Conservation (phyloP, 352 stramenopile genomes). For the Phytophthora europaea region DNA sequence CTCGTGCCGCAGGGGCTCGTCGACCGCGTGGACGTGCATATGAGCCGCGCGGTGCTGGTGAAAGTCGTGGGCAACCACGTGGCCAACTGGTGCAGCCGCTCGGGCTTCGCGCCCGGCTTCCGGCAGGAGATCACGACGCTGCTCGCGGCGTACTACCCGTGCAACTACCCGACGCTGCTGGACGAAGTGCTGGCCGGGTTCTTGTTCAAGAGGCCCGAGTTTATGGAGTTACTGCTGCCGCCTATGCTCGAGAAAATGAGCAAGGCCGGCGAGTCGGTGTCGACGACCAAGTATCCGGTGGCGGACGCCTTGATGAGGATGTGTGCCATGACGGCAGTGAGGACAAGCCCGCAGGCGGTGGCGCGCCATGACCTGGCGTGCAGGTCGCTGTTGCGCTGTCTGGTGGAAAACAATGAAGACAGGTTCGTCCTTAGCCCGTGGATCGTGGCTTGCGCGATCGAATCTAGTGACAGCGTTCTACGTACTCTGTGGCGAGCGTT, state of each 20-base stretch:
- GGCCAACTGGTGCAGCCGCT: constrained; percentile 72
- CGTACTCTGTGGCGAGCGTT: constrained; percentile 57
- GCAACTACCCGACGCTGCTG: constrained; percentile 81
- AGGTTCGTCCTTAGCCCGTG: constrained; percentile 81
- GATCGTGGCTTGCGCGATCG: constrained; percentile 69
- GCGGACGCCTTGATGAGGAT: constrained; percentile 67
- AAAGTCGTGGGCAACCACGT: constrained; percentile 75
- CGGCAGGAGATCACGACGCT: constrained; percentile 74
- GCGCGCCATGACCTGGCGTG: constrained; percentile 73
- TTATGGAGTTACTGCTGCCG: constrained; percentile 69
- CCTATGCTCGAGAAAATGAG: constrained; percentile 80
- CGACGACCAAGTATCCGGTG: constrained; percentile 71
- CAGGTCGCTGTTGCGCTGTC: constrained; percentile 73
- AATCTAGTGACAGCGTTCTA: constrained; percentile 68
- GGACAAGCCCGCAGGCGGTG: constrained; percentile 22
- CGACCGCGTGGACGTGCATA: constrained; percentile 78
- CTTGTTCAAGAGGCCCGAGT: constrained; percentile 82
- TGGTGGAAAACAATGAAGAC: constrained; percentile 81
- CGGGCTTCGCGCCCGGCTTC: constrained; percentile 78
- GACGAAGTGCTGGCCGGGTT: constrained; percentile 84
- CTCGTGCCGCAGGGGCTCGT: constrained; percentile 87
- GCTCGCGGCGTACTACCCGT: constrained; percentile 87
- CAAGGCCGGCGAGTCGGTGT: constrained; percentile 72
- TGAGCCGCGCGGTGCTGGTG: constrained; percentile 58
- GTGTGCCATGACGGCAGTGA: constrained; percentile 30